Evolutionary conservation across 495 filamentous ascomycete genomes (phyloP).

Genomic region (Pyronema omphalodes): DNA sequence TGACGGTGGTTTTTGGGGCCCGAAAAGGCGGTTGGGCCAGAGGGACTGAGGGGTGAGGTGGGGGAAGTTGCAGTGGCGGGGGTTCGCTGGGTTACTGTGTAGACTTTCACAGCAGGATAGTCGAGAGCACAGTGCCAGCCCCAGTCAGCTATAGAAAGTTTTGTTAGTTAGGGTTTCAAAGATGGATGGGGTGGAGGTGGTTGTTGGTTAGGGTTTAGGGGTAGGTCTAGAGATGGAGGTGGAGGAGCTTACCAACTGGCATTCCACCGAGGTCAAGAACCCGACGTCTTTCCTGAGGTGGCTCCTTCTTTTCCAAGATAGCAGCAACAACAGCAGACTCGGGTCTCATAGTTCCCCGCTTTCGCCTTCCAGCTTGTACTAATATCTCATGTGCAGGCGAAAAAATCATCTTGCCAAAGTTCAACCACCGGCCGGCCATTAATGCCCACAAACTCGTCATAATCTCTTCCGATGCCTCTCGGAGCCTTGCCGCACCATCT

Average conservation of each 20-base stretch:
- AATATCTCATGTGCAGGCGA: conserved; percentile 39
- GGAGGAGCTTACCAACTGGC: conserved; percentile 20
- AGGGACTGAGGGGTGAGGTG: conserved; percentile 34
- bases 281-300: conserved; percentile 33
- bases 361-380: conserved; percentile 33
- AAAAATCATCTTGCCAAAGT: conserved; percentile 50
- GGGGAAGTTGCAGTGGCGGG: conserved; percentile 36
- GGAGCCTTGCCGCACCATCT: background rate
- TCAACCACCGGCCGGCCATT: conserved; percentile 23
- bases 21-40: conserved; percentile 40
- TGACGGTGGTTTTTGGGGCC: conserved; percentile 78
- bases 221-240: background rate
- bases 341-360: conserved; percentile 17
- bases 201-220: too few relatives aligned
- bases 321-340: background rate
- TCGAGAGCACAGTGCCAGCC: conserved; percentile 79
- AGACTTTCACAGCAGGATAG: conserved; percentile 67
- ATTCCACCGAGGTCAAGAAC: conserved; percentile 74
- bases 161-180: too few relatives aligned
- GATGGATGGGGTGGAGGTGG: too few relatives aligned
- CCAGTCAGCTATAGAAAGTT: conserved; percentile 43
- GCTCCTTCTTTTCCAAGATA: conserved; percentile 11
- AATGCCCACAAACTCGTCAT: conserved; percentile 22
- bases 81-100: conserved; percentile 45
- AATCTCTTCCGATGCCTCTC: conserved; percentile 22